Conservation (phyloP, 2,329 filamentous ascomycete genomes). For the Pseudogymnoascus sp. region DNA sequence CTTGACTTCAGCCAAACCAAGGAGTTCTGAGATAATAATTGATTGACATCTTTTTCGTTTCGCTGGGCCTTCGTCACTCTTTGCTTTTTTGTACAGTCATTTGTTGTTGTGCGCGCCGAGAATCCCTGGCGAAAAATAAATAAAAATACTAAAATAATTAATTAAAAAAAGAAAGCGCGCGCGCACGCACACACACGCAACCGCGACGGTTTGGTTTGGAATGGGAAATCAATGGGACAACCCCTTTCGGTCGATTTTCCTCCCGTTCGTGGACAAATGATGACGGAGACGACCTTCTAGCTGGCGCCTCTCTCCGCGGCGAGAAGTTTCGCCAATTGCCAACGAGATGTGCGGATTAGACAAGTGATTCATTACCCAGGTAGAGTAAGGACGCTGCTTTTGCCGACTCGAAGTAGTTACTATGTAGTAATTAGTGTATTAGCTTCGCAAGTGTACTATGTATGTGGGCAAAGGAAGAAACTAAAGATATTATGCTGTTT, state of each 20-base stretch:
- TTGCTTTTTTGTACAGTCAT: neutral
- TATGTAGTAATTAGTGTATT: neutral
- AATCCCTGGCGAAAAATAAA: neutral
- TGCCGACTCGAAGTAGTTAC: too few species aligned
- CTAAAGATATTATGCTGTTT: neutral
- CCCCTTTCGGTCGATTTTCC: neutral
- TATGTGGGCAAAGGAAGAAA: too few species aligned
- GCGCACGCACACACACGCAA: too few species aligned
- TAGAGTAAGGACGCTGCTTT: constrained; percentile 3
- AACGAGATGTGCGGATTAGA: neutral
- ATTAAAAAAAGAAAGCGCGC: neutral
- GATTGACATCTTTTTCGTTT: neutral
- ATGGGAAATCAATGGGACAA: too few species aligned
- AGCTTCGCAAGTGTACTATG: too few species aligned
- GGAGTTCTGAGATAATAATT: neutral
- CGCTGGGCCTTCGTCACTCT: neutral
- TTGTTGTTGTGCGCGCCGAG: neutral
- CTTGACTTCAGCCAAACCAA: neutral
- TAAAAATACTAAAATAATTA: too few species aligned
- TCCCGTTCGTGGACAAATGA: neutral
- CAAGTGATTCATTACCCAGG: constrained; percentile 7
- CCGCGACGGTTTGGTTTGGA: too few species aligned
- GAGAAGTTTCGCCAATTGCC: neutral
- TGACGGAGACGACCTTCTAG: too few species aligned
- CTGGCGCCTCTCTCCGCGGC: neutral